phyloP scores from a whole-genome alignment of 2,329 filamentous ascomycete species.

The Ophiosphaerella herpotricha region DNA sequence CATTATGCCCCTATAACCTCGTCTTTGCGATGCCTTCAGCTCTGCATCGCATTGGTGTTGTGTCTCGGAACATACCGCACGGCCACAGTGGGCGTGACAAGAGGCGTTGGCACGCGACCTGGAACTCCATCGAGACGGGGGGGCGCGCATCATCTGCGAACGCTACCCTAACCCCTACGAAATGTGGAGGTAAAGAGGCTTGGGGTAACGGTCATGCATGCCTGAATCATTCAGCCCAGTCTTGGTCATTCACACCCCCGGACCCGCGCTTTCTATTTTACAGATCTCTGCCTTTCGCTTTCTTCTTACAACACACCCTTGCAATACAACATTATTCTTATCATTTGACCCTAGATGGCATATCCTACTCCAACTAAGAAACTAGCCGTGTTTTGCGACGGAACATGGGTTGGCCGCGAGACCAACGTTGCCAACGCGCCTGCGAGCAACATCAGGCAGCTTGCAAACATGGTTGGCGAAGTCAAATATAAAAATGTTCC shows the following conservation, averaged over 20 bases:
- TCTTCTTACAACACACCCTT: too few relatives aligned
- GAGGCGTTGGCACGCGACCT: constrained; percentile 15
- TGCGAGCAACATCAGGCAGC: constrained; percentile 37
- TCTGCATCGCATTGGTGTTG: neutral
- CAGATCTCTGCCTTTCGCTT: too few relatives aligned
- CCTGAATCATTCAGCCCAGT: neutral
- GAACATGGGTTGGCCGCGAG: constrained; percentile 44
- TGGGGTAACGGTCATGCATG: constrained; percentile 1
- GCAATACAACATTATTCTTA: too few relatives aligned
- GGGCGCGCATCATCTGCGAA: constrained; percentile 21
- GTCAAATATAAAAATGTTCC: constrained; percentile 19
- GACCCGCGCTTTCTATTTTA: too few relatives aligned
- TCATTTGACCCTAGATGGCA: constrained; percentile 9
- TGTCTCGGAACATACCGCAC: constrained; percentile 8
- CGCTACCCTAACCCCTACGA: constrained; percentile 5
- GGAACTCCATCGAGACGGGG: constrained; percentile 10
- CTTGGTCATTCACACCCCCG: neutral
- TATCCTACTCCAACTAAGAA: constrained; percentile 24
- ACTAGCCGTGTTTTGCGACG: constrained; percentile 41
- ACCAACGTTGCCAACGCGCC: constrained; percentile 33
- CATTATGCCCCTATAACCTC: neutral
- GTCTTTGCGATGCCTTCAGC: neutral
- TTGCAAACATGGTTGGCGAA: constrained; percentile 39
- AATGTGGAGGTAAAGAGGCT: constrained; percentile 4
- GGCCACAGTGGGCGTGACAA: constrained; percentile 10